Evolutionary conservation across 1,284 basidiomycete species (phyloP).

Genomic region (Cystobasidium sp.): DNA sequence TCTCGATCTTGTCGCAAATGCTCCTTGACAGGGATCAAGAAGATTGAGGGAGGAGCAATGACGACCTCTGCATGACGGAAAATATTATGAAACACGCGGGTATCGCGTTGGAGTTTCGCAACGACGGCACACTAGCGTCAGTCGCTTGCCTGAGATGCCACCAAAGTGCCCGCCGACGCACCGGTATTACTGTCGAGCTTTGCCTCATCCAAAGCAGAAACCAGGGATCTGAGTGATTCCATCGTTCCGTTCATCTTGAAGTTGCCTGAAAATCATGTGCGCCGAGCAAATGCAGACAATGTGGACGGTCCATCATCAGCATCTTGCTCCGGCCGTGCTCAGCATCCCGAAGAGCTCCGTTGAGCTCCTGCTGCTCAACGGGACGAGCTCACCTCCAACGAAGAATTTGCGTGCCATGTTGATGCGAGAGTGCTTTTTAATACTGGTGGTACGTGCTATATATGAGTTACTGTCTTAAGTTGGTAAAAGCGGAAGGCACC

Average conservation of each 20-base stretch:
- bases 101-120: too few species aligned
- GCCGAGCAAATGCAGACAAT: background rate
- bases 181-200: conserved; percentile 74
- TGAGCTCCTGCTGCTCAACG: background rate
- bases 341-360: conserved; percentile 3
- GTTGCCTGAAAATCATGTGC: conserved; percentile 63
- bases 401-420: conserved; percentile 78
- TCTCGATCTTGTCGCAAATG: conserved; percentile 57
- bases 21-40: conserved; percentile 72
- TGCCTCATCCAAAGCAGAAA: conserved; percentile 73
- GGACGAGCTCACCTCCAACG: conserved; percentile 67
- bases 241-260: conserved; percentile 84
- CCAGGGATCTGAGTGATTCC: conserved; percentile 68
- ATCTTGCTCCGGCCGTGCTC: too few species aligned
- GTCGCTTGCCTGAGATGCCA: too few species aligned
- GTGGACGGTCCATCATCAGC: background rate
- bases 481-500: background rate
- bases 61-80: conserved; percentile 75
- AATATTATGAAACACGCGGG: too few species aligned
- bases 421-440: background rate
- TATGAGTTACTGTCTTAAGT: background rate
- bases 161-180: conserved; percentile 52
- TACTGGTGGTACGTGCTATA: background rate
- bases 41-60: conserved; percentile 86
- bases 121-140: too few species aligned